Percentiles rank a stretch among this genome's conserved stretches.
Conservation (phyloP, 257 asterid genomes). For the Solanum peruvianum region DNA sequence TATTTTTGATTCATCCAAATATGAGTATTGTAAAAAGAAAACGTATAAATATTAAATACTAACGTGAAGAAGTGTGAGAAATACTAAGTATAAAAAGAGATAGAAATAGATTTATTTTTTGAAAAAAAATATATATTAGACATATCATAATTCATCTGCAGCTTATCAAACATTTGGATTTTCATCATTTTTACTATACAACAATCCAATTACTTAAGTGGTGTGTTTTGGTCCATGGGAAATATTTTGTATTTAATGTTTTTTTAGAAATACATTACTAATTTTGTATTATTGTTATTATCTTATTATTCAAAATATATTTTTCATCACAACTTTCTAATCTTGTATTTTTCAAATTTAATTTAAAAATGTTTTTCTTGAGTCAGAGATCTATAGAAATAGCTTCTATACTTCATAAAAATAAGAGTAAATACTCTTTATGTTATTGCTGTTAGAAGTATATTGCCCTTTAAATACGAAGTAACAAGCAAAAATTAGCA, state of each 20-base stretch:
- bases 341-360: no score
- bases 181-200: neutral
- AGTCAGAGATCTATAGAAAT: neutral
- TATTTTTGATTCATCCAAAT: neutral
- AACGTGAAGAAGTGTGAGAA: neutral
- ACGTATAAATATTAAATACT: neutral
- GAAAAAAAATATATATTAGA: neutral
- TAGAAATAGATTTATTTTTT: no score
- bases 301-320: no score
- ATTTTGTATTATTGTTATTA: no score
- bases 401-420: neutral
- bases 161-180: neutral
- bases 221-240: neutral
- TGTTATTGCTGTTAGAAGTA: neutral
- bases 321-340: neutral
- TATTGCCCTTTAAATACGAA: neutral
- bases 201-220: neutral
- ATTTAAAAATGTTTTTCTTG: neutral
- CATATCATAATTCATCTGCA: neutral
- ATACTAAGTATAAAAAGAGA: neutral
- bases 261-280: neutral
- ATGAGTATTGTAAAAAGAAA: neutral
- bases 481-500: neutral
- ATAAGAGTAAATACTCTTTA: neutral
- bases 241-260: neutral